Evolutionary conservation across 768 basidiomycete genomes (phyloP), one percentile per base, ranked within the genome.

Genomic region (Pulveroboletus sp.): DNA sequence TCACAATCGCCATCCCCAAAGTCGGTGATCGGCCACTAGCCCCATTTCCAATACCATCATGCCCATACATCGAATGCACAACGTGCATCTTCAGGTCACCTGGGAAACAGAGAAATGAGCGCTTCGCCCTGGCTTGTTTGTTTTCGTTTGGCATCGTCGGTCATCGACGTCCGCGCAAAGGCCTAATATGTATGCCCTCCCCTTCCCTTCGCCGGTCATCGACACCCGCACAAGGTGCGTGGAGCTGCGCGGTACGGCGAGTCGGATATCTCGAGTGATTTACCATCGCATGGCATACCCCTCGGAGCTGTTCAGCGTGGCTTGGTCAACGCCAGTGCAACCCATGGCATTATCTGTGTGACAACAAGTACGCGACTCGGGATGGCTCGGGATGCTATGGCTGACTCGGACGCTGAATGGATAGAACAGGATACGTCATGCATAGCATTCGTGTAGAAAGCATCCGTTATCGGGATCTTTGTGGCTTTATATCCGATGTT

Each of bases 11-110:
- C 39, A 20, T 27, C 20, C 37, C 7, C 29, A 10, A 29, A 29
- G 14, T 20, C 19, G 2, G 24, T 31, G 31, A 31, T 7, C 17
- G 4, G 6, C 16, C 43, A 6, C 22, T 13, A 24, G 9, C n/a
- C n/a, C n/a, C n/a, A n/a, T n/a, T n/a, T n/a, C n/a, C n/a, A 35
- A 9, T 16, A 20, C 4, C 26, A 35, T 35, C 36, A n/a, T 12
- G 29, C 48, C 6, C 19, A 12, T 30, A 13, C 10, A 6, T 20
- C 17, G 41, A 53, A 37, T 12, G 27, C 27, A 29, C 27, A 12
- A 29, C 12, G 27, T n/a, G n/a, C n/a, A n/a, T n/a, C n/a, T n/a
- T n/a, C 27, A 29, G 37, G 53, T 53, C 51, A 42, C 12, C 37
- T 53, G 17, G 16, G 2, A 45, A 29, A 23, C 40, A 30, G n/a